Evolutionary conservation across 306 rosid genomes (phyloP).

Genomic region (Abrus pulchellus): DNA sequence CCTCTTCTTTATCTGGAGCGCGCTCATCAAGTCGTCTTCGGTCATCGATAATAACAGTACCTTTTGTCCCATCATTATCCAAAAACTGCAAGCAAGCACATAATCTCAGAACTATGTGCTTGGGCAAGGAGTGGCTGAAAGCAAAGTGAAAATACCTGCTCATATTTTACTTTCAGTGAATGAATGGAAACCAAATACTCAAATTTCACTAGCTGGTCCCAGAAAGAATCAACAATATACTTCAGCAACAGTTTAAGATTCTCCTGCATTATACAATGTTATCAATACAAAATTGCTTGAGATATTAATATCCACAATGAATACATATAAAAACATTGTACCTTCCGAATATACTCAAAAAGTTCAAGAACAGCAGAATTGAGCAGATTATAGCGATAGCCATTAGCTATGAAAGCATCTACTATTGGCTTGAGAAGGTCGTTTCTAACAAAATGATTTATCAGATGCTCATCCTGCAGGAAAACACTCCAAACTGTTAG

Average conservation of each 20-base stretch:
- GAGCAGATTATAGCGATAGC: conserved; percentile 94
- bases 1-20: conserved; percentile 94
- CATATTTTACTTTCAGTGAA: conserved; percentile 88
- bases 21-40: conserved; percentile 89
- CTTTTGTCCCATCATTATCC: conserved; percentile 73
- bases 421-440: conserved; percentile 90
- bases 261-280: conserved; percentile 67
- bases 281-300: conserved; percentile 25
- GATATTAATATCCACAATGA: conserved; percentile 39
- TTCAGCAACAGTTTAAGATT: conserved; percentile 72
- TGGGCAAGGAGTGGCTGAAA: conserved; percentile 30
- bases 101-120: conserved; percentile 42
- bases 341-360: conserved; percentile 89
- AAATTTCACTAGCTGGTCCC: conserved; percentile 80
- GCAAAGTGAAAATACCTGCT: conserved; percentile 74
- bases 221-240: conserved; percentile 83
- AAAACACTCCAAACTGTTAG: conserved; percentile 45
- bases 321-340: conserved; percentile 48
- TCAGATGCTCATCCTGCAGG: conserved; percentile 90
- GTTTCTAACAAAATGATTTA: conserved; percentile 75
- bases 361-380: conserved; percentile 92
- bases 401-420: conserved; percentile 85
- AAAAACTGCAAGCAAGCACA: conserved; percentile 68
- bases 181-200: conserved; percentile 76
- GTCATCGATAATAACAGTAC: conserved; percentile 61